Base-by-base conservation (phyloP, 768 basidiomycete genomes). In the Lyophyllum decastes region DNA sequence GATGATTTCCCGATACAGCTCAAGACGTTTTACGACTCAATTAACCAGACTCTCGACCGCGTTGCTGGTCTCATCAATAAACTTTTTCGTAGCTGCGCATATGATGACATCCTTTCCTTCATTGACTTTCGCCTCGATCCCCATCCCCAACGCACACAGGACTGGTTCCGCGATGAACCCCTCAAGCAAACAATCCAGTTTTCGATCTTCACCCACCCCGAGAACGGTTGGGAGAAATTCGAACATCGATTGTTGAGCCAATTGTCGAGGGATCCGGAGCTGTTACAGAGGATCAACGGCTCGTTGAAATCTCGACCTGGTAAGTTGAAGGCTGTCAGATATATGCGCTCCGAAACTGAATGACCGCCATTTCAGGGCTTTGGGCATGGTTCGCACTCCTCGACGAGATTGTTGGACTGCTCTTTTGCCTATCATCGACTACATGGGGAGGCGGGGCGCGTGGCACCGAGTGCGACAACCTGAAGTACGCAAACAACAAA, bases 391-490 rank as follows among this genome's bases (percentile, higher is more conserved):
- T 50, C n/a, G 19, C n/a, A 1, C 3, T 50, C 1, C 26, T 57
- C 12, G 55, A 57, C 30, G 27, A 51, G 1, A 43, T 57, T n/a
- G 49, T 57, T n/a, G 55, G 22, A 0, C 19, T 46, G 0, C 19
- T 57, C 11, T 57, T 44, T 16, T 50, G 48, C 6, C 43, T 56
- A 2, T 16, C 48, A 14, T 41, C 27, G 2, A 56, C 49, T 2
- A 56, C 55, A 2, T 56, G 55, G 49, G 55, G 55, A n/a, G 55
- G 55, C 10, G 55, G 55, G 12, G 25, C 30, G 0, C 49, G 55
- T 0, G 27, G 55, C n/a, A 43, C 38, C 14, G 49, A 56, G 30
- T 56, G 55, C 40, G 40, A 56, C 30, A n/a, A 49, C 22, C 21
- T 56, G 5, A 12, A 11, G 17, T 56, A 50, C 41, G 55, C 55